Evolutionary conservation across 495 filamentous ascomycete species (phyloP).

Genomic region (Tetracladium marchalianum): DNA sequence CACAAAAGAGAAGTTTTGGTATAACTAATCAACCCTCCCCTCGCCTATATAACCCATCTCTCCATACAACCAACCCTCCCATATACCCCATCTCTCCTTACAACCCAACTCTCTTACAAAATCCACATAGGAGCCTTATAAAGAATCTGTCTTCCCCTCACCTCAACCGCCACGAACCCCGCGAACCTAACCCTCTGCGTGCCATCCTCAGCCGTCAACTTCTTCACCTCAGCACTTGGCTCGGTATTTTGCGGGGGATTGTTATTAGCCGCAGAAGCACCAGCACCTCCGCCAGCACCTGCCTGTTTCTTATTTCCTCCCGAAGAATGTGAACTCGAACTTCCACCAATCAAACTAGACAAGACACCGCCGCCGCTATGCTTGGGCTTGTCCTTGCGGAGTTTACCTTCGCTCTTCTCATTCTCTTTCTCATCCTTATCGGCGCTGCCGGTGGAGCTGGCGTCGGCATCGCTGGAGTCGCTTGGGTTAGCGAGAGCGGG

Average conservation of each 20-base stretch:
- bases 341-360: slow-evolving; percentile 24
- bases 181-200: slow-evolving; percentile 61
- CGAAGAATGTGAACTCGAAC: background rate
- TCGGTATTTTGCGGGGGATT: slow-evolving; percentile 9
- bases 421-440: slow-evolving; percentile 26
- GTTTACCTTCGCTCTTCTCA: slow-evolving; percentile 26
- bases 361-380: slow-evolving; percentile 14
- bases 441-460: slow-evolving; percentile 35
- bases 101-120: slow-evolving; percentile 5
- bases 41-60: no score
- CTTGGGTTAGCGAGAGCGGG: slow-evolving; percentile 56
- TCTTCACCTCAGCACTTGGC: slow-evolving; percentile 14
- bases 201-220: slow-evolving; percentile 27
- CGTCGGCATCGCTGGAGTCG: slow-evolving; percentile 33
- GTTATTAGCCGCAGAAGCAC: slow-evolving; percentile 21
- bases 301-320: slow-evolving; percentile 18
- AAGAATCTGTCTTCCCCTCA: slow-evolving; percentile 72
- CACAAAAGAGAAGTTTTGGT: no score
- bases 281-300: no score
- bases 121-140: slow-evolving; percentile 86
- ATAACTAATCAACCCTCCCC: no score
- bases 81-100: background rate
- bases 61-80: no score
- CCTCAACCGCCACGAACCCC: slow-evolving; percentile 77
- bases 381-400: slow-evolving; percentile 31